Percentiles rank a stretch among this genome's conserved stretches.
Evolutionary conservation across 1,284 basidiomycete genomes (phyloP).

Genomic region (Cryptococcus maquisensis): DNA sequence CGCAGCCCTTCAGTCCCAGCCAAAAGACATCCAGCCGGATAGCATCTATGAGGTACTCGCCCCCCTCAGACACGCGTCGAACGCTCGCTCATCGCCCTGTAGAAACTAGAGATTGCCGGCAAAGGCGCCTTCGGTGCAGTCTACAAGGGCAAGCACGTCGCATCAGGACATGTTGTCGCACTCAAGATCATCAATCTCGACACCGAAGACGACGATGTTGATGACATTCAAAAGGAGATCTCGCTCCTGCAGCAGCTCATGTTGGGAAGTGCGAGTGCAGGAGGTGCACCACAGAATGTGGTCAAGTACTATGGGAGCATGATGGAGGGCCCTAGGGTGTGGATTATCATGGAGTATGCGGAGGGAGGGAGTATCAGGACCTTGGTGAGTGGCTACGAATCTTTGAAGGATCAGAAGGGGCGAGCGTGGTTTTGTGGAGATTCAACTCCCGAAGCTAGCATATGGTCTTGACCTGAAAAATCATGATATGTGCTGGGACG

Average conservation of each 20-base stretch:
- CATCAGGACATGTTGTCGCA: slow-evolving; percentile 80
- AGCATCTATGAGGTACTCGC: slow-evolving; percentile 38
- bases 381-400: slow-evolving; percentile 52
- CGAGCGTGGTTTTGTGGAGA: too few relatives aligned
- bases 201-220: slow-evolving; percentile 93
- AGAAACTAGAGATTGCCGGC: slow-evolving; percentile 74
- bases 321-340: slow-evolving; percentile 89
- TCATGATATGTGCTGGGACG: too few relatives aligned
- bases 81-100: slow-evolving; percentile 8
- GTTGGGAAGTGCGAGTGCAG: slow-evolving; percentile 33
- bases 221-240: slow-evolving; percentile 94
- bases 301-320: slow-evolving; percentile 95
- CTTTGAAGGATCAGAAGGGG: background rate
- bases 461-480: too few relatives aligned
- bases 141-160: slow-evolving; percentile 83
- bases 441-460: too few relatives aligned
- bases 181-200: slow-evolving; percentile 99
- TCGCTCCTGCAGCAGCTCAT: slow-evolving; percentile 80
- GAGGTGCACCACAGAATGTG: slow-evolving; percentile 58
- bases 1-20: slow-evolving; percentile 31
- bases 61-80: background rate
- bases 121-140: slow-evolving; percentile 94
- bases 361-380: slow-evolving; percentile 92
- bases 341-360: slow-evolving; percentile 99
- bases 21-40: slow-evolving; percentile 42